Base-by-base conservation (phyloP, 1,139 yeast species). In the Sugiyamaella grinbergsii region DNA sequence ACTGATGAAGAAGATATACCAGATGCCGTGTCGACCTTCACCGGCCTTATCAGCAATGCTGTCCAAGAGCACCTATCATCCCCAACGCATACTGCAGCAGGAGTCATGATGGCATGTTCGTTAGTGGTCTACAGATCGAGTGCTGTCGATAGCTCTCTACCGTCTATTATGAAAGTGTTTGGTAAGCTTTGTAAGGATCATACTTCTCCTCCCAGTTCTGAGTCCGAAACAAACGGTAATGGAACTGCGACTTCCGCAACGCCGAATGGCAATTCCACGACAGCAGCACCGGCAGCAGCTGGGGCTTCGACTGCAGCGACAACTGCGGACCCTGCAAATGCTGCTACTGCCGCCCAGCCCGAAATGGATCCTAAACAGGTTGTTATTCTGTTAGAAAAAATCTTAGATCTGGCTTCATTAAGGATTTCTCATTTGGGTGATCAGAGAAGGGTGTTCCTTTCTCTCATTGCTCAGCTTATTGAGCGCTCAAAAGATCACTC, bases 101-200 rank as follows among this genome's bases (percentile, higher is more conserved):
- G 97, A 58, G 91, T 91, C 1, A 84, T 90, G 16, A 73, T 93
- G 45, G 83, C 94, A 1, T 85, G 94, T 85, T 85, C 95, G 0
- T 71, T 91, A 53, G 88, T 89, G 11, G 80, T 82, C 59, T 82
- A 79, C 63, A 78, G 82, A 49, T 95, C 96, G 0, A 77, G 83
- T 28, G 77, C 82, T 4, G 75, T 91, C 52, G 96, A 90, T 59
- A 74, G 87, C 0, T 72, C 89, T 47, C 73, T 91, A 47, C 93
- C 91, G 5, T 73, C 80, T 56, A 77, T 91, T 18, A 85, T 91
- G 85, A 81, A 91, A 63, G 85, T 95, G 0, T 85, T 93, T 68
- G 87, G 91, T 54, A 89, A 89, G 64, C 76, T 91, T 44, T 88
- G 94, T 65, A 88, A 87, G 59, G 98, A 91, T 66, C 96, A 90